phyloP scores from a whole-genome alignment of 306 rosid species.

The Prosopis cineraria region DNA sequence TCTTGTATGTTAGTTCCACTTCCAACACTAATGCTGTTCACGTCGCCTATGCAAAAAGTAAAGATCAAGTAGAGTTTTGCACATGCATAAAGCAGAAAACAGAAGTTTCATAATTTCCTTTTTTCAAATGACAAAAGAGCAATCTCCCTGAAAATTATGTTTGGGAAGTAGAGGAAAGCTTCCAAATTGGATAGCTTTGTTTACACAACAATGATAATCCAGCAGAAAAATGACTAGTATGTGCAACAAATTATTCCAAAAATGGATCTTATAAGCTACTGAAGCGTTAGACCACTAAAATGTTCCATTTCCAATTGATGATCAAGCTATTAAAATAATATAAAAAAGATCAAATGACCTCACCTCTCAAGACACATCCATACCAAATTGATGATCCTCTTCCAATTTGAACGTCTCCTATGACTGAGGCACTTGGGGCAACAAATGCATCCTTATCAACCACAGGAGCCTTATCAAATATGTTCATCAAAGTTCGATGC shows the following conservation, averaged over 20 bases:
- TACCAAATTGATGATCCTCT: slow-evolving; percentile 92
- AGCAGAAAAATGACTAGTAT: background rate
- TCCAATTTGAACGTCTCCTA: slow-evolving; percentile 87
- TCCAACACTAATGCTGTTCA: slow-evolving; percentile 82
- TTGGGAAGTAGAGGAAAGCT: background rate
- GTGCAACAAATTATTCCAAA: background rate
- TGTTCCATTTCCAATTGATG: slow-evolving; percentile 16
- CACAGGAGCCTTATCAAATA: slow-evolving; percentile 86
- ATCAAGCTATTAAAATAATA: background rate
- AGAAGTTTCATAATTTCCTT: background rate
- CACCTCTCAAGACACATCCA: slow-evolving; percentile 88
- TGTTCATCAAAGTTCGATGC: slow-evolving; percentile 90
- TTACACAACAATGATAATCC: background rate
- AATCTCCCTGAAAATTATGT: background rate
- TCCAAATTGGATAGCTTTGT: background rate
- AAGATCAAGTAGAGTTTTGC: background rate
- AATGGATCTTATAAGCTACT: background rate
- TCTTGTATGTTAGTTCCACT: slow-evolving; percentile 94
- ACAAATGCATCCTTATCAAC: slow-evolving; percentile 89
- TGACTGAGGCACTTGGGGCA: slow-evolving; percentile 90
- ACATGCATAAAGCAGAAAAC: background rate
- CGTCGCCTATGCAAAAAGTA: slow-evolving; percentile 48
- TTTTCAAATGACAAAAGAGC: background rate
- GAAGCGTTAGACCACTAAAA: slow-evolving; percentile 1
- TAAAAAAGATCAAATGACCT: slow-evolving; percentile 15